Evolutionary conservation across 2,329 filamentous ascomycete genomes (phyloP).

Genomic region (Hysterium pulicare): DNA sequence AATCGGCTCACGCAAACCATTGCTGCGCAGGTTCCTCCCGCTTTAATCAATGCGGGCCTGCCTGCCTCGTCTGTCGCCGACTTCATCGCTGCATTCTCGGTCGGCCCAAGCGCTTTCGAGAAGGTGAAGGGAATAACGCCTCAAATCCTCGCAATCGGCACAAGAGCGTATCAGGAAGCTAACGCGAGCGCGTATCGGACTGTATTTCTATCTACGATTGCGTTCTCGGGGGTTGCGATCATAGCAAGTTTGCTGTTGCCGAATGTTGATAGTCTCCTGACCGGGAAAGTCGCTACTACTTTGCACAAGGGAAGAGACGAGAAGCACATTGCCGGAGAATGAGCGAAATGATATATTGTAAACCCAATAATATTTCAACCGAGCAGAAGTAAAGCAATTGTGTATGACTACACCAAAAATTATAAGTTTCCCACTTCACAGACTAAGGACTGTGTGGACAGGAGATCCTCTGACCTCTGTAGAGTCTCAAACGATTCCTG

Average conservation of each 20-base stretch:
- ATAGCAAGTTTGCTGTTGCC: constrained; percentile 14
- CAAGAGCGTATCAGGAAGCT: constrained; percentile 31
- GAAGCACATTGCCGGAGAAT: too few relatives aligned
- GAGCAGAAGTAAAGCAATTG: too few relatives aligned
- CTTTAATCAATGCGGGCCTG: constrained; percentile 32
- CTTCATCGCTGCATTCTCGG: constrained; percentile 29
- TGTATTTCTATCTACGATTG: constrained; percentile 40
- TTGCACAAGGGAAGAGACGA: constrained; percentile 9
- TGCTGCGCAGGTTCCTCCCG: constrained; percentile 27
- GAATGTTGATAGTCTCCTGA: constrained; percentile 12
- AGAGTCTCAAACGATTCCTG: too few relatives aligned
- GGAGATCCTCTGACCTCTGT: too few relatives aligned
- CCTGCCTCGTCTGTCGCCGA: constrained; percentile 26
- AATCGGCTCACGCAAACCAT: constrained; percentile 33
- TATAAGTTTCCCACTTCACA: too few relatives aligned
- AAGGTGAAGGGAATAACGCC: constrained; percentile 29
- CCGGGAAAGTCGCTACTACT: constrained; percentile 9
- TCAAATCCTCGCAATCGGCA: constrained; percentile 26
- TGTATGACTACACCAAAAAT: too few relatives aligned
- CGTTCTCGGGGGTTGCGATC: constrained; percentile 39
- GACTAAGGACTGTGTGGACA: too few relatives aligned
- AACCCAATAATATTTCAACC: too few relatives aligned
- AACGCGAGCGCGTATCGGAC: constrained; percentile 41
- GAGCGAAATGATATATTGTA: too few relatives aligned
- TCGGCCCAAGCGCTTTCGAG: constrained; percentile 26